phyloP scores from a whole-genome alignment of 129 eudicot species.

The Escallonia rubra region DNA sequence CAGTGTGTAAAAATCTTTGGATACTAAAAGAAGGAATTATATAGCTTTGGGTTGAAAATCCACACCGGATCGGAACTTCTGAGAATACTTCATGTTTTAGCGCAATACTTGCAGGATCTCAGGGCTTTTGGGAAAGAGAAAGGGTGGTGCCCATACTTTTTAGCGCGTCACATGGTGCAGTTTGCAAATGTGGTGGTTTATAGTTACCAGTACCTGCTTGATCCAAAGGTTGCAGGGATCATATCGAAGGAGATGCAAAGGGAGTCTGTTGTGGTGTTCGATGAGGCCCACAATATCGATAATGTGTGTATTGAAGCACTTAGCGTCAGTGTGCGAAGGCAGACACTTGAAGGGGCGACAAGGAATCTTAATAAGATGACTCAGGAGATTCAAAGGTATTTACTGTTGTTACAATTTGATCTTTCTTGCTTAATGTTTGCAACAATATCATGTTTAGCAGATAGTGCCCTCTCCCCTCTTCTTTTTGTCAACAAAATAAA shows the following conservation, averaged over 20 bases:
- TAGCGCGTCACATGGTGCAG: constrained; percentile 61
- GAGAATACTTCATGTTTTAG: too few species aligned
- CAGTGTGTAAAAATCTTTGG: too few species aligned
- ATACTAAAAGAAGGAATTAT: too few species aligned
- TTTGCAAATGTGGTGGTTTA: constrained; percentile 97
- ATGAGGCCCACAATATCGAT: constrained; percentile 98
- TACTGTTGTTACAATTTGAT: not conserved
- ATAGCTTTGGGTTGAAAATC: too few species aligned
- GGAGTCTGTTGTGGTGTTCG: constrained; percentile 94
- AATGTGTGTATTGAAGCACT: constrained; percentile 97
- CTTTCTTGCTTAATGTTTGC: too few species aligned
- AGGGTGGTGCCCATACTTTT: constrained; percentile 59
- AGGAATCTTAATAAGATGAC: constrained; percentile 77
- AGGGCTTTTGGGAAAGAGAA: constrained; percentile 39
- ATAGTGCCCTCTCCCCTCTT: too few species aligned
- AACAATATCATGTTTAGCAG: too few species aligned
- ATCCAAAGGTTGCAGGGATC: constrained; percentile 94
- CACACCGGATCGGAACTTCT: too few species aligned
- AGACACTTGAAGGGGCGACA: constrained; percentile 94
- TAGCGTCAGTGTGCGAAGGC: constrained; percentile 87
- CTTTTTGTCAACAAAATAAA: too few species aligned
- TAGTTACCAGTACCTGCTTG: constrained; percentile 94
- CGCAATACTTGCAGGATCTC: constrained; percentile 26
- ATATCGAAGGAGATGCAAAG: constrained; percentile 95
- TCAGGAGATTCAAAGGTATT: constrained; percentile 87